These are phyloP conservation scores for Maudiozyma serrabonitensis DNA, from an alignment of 805 yeast species.

Conservation along the genomic window DNA sequence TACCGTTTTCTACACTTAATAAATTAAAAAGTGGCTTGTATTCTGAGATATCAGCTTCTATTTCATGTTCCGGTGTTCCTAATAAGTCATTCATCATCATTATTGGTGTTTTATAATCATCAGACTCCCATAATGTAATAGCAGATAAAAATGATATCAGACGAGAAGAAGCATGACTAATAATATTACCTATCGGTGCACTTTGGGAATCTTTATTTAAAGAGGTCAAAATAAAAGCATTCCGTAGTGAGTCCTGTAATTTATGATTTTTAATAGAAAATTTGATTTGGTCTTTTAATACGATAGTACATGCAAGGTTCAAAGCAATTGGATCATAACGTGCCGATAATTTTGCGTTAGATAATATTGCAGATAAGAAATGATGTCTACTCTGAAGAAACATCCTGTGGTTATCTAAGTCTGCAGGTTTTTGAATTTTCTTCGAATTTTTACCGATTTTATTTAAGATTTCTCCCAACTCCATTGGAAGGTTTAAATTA, in stretches of 20 bases:
- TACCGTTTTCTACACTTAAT: conserved; percentile 15
- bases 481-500: not conserved
- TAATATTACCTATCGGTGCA: no score
- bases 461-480: not conserved
- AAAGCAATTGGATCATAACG: not conserved
- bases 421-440: not conserved
- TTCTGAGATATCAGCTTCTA: conserved; percentile 5
- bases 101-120: conserved; percentile 48
- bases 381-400: conserved; percentile 13
- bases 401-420: conserved; percentile 9
- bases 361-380: conserved; percentile 5
- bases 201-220: not conserved
- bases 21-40: not conserved
- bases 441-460: conserved; percentile 2
- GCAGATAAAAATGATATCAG: conserved; percentile 32
- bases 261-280: conserved; percentile 9
- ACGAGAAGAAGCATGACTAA: not conserved
- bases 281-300: conserved; percentile 7
- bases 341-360: not conserved
- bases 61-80: not conserved
- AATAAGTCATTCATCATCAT: conserved; percentile 33
- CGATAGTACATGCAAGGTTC: not conserved
- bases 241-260: conserved; percentile 18
- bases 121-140: conserved; percentile 53
- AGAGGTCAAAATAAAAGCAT: conserved; percentile 5